Percentiles rank a stretch among this genome's conserved stretches.
These are phyloP conservation scores for Aspergillus bertholletiae DNA, from an alignment of 495 filamentous ascomycete genomes.

Conservation along the genomic window DNA sequence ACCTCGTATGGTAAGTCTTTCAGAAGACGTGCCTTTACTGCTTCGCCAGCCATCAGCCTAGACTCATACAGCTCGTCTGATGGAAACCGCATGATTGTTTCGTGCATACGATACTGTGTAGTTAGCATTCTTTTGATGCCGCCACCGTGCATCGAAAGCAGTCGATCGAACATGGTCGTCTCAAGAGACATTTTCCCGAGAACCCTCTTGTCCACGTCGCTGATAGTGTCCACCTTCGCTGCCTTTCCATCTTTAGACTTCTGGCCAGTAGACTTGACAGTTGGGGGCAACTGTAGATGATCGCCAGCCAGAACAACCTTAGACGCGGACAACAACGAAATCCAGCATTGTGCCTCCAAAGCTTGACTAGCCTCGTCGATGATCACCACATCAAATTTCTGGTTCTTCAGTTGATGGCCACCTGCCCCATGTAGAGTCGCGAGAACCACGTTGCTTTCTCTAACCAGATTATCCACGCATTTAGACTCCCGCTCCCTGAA, in stretches of 20 bases:
- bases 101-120: slow-evolving; percentile 99
- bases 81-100: slow-evolving; percentile 90
- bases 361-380: slow-evolving; percentile 97
- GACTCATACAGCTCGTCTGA: slow-evolving; percentile 83
- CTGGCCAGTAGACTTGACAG: slow-evolving; percentile 66
- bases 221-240: slow-evolving; percentile 17
- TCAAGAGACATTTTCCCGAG: slow-evolving; percentile 60
- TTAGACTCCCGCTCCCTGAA: slow-evolving; percentile 79
- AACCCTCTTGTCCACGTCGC: slow-evolving; percentile 18
- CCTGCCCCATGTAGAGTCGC: slow-evolving; percentile 93
- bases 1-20: slow-evolving; percentile 77
- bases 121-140: slow-evolving; percentile 90
- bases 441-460: slow-evolving; percentile 78
- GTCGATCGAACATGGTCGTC: slow-evolving; percentile 84
- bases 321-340: slow-evolving; percentile 73
- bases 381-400: slow-evolving; percentile 89
- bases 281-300: slow-evolving; percentile 90
- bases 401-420: slow-evolving; percentile 73
- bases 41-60: slow-evolving; percentile 72
- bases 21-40: slow-evolving; percentile 70
- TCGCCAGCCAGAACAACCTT: slow-evolving; percentile 93
- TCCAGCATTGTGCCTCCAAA: slow-evolving; percentile 96
- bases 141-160: slow-evolving; percentile 77
- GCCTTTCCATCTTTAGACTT: slow-evolving; percentile 21
- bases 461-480: slow-evolving; percentile 73